Evolutionary conservation across 257 asterid genomes (phyloP), one percentile per base, ranked within the genome.

Genomic region (Cynanchum wilfordii): DNA sequence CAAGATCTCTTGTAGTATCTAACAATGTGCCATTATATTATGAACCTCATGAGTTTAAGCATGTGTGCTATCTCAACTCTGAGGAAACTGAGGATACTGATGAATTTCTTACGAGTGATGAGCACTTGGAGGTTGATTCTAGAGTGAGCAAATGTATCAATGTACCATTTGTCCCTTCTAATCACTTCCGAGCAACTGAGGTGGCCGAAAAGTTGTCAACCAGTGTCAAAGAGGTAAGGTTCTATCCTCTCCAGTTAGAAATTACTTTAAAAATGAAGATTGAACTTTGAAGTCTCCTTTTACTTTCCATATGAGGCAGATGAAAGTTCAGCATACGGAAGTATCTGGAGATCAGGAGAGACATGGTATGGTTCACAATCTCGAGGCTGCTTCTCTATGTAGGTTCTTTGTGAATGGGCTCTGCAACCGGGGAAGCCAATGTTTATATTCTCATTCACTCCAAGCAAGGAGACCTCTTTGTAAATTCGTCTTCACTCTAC

Each of bases 401-500:
- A 88, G 80, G 79, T 94, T 75, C 82, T 94, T 88, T 76, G 68
- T 69, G 57, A 79, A 45, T 63, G 99, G 99, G 27, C 65, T 44
- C 73, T 91, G 99, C 89, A 94, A 84, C 81, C 77, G 89, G 87
- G 98, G 97, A 33, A 84, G 84, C 83, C 86, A 83, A 29, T 94
- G 99, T 82, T 33, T 74, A 38, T 94, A 86, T 84, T 85, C 98
- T 79, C 99, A 94, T 82, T 86, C 97, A 56, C 80, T 82, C 66
- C 76, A 77, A 75, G 88, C 92, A 70, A 82, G 82, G 77, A 84
- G 50, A 67, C 92, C 96, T 10, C 71, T 64, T 56, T 94, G 99
- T 91, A 94, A 85, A 36, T 94, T 94, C 84, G 84, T 89, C 79
- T 87, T 89, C 88, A 88, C 98, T 47, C 82, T 94, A 79, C 87